Evolutionary conservation across 192 early-diverging fungal species (phyloP).

Genomic region (Geranomyces variabilis): DNA sequence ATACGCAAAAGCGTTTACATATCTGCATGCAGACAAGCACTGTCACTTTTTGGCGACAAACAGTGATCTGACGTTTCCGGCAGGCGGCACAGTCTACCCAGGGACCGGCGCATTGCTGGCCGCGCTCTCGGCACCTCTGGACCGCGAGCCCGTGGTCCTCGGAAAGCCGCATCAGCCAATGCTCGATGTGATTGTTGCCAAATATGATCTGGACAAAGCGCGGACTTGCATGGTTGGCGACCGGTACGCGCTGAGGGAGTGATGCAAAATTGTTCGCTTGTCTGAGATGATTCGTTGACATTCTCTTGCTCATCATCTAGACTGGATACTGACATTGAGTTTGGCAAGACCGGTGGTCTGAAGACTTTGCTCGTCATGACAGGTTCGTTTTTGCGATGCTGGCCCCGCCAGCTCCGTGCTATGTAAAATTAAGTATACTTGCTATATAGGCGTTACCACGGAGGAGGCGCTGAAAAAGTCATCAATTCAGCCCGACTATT

Average conservation of each 20-base stretch:
- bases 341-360: constrained; percentile 85
- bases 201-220: constrained; percentile 76
- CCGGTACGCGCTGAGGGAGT: constrained; percentile 29
- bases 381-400: no score
- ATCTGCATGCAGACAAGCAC: constrained; percentile 71
- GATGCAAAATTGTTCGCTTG: not conserved
- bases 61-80: constrained; percentile 87
- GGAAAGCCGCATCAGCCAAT: constrained; percentile 95
- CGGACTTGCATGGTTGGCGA: constrained; percentile 98
- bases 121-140: constrained; percentile 76
- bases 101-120: constrained; percentile 83
- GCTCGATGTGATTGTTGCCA: constrained; percentile 88
- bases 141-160: constrained; percentile 76
- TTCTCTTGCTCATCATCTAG: constrained; percentile 30
- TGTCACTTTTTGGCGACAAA: constrained; percentile 93
- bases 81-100: constrained; percentile 73
- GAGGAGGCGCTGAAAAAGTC: constrained; percentile 27
- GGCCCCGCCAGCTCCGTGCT: not conserved
- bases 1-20: constrained; percentile 86
- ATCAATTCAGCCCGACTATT: constrained; percentile 45
- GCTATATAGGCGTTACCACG: constrained; percentile 52
- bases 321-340: constrained; percentile 94
- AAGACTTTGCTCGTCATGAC: constrained; percentile 91
- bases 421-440: no score
- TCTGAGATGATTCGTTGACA: not conserved